Evolutionary conservation across 1,284 basidiomycete genomes (phyloP).

Genomic region (Ustilago xerochloae): DNA sequence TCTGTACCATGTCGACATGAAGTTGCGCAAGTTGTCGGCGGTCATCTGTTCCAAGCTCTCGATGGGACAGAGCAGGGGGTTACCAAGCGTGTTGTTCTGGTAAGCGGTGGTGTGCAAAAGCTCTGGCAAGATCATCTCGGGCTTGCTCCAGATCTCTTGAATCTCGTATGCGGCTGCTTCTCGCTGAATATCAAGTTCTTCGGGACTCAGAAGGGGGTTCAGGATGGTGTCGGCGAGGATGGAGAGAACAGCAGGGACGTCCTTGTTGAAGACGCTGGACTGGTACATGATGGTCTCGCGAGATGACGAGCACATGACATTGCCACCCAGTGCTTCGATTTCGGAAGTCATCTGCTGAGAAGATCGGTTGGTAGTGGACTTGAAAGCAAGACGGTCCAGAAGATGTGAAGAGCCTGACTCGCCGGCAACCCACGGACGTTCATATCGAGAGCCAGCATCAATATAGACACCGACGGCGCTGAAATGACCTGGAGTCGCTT

Average conservation of each 20-base stretch:
- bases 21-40: constrained; percentile 75
- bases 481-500: constrained; percentile 91
- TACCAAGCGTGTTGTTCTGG: constrained; percentile 82
- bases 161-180: constrained; percentile 94
- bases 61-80: constrained; percentile 87
- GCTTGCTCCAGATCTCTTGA: constrained; percentile 86
- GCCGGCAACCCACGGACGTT: constrained; percentile 74
- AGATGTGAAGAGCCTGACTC: constrained; percentile 87
- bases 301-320: constrained; percentile 90
- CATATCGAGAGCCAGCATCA: constrained; percentile 93
- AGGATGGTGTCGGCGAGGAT: constrained; percentile 91
- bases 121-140: constrained; percentile 95
- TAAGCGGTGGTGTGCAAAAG: constrained; percentile 89
- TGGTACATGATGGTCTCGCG: constrained; percentile 98
- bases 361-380: constrained; percentile 73
- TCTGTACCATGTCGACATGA: constrained; percentile 84
- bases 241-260: constrained; percentile 82
- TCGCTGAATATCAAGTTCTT: constrained; percentile 85
- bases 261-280: constrained; percentile 89
- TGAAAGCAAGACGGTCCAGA: constrained; percentile 94
- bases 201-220: constrained; percentile 79
- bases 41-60: constrained; percentile 81
- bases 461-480: constrained; percentile 92
- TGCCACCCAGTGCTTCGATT: constrained; percentile 88
- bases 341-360: constrained; percentile 81